These are phyloP conservation scores for Malbranchea zuffiana DNA, from an alignment of 2,329 filamentous ascomycete genomes.

Conservation along the genomic window DNA sequence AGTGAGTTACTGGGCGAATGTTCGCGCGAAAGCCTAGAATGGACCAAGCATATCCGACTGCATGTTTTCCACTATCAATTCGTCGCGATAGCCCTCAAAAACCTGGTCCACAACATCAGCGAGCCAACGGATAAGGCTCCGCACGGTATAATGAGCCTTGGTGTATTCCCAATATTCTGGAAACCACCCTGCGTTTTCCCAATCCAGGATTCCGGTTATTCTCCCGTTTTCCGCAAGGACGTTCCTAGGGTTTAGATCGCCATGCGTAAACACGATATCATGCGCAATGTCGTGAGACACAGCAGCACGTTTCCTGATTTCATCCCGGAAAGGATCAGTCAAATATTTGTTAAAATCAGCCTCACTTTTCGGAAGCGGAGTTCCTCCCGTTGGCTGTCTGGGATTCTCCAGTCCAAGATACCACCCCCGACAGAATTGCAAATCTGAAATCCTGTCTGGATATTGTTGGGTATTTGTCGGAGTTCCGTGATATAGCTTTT, in stretches of 20 bases:
- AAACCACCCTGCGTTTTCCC: slow-evolving; percentile 23
- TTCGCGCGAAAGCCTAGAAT: no score
- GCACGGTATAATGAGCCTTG: slow-evolving; percentile 16
- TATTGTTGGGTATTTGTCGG: slow-evolving; percentile 7
- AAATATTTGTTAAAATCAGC: slow-evolving; percentile 14
- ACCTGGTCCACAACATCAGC: slow-evolving; percentile 14
- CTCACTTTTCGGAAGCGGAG: slow-evolving; percentile 12
- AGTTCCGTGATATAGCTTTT: slow-evolving; percentile 13
- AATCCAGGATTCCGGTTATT: slow-evolving; percentile 21
- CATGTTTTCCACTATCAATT: slow-evolving; percentile 14
- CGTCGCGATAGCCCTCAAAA: slow-evolving; percentile 14
- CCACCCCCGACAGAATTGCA: slow-evolving; percentile 13
- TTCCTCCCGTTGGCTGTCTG: slow-evolving; percentile 13
- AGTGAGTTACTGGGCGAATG: no score
- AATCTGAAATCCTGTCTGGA: slow-evolving; percentile 5
- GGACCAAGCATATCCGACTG: slow-evolving; percentile 14
- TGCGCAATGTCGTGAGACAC: slow-evolving; percentile 14
- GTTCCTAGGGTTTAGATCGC: slow-evolving; percentile 21
- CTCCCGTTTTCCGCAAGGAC: slow-evolving; percentile 20
- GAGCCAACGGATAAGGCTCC: slow-evolving; percentile 11
- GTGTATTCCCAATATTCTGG: slow-evolving; percentile 25
- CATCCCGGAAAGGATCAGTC: slow-evolving; percentile 12
- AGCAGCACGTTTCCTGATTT: slow-evolving; percentile 8
- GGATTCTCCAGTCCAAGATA: slow-evolving; percentile 14
- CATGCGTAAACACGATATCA: slow-evolving; percentile 22